A percentile compares a stretch with the other conserved stretches of the same genome.
These are phyloP conservation scores for Trichopus zeylanicus DNA, from an alignment of 116 monocot genomes.

Conservation along the genomic window DNA sequence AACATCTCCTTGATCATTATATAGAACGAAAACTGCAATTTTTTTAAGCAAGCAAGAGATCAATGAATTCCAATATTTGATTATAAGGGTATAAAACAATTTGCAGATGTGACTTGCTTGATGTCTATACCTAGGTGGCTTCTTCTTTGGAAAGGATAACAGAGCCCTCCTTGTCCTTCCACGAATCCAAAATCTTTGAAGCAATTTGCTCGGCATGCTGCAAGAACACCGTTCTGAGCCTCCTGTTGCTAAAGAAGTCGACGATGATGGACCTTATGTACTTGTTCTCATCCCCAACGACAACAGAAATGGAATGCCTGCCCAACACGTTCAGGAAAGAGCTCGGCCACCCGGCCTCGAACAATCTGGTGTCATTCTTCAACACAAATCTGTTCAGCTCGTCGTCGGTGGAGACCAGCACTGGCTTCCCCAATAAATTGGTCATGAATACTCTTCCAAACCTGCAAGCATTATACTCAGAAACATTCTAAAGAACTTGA, in stretches of 20 bases:
- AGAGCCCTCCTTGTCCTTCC: conserved; percentile 5
- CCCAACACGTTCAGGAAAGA: background rate
- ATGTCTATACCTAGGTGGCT: conserved; percentile 2
- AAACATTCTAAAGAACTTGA: background rate
- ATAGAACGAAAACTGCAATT: conserved; percentile 6
- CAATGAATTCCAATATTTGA: background rate
- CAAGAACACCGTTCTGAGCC: background rate
- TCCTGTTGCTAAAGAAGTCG: background rate
- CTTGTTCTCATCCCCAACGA: conserved; percentile 9
- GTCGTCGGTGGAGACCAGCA: conserved; percentile 6
- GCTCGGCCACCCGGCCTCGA: background rate
- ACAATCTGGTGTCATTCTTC: conserved; percentile 7
- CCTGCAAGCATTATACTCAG: background rate
- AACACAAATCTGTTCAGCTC: conserved; percentile 11
- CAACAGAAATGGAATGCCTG: background rate
- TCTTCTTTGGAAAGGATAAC: conserved; percentile 6
- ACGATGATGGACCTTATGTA: conserved; percentile 2
- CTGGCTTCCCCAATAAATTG: background rate
- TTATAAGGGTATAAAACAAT: background rate
- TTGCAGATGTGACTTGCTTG: background rate
- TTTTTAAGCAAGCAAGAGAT: background rate
- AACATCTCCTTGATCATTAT: conserved; percentile 6
- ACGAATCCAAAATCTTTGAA: background rate
- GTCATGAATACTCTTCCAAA: conserved; percentile 8
- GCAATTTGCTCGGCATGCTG: conserved; percentile 1